Evolutionary conservation across 2,329 filamentous ascomycete genomes (phyloP), one percentile per base, ranked within the genome.

Genomic region (Phialophora macrospora): DNA sequence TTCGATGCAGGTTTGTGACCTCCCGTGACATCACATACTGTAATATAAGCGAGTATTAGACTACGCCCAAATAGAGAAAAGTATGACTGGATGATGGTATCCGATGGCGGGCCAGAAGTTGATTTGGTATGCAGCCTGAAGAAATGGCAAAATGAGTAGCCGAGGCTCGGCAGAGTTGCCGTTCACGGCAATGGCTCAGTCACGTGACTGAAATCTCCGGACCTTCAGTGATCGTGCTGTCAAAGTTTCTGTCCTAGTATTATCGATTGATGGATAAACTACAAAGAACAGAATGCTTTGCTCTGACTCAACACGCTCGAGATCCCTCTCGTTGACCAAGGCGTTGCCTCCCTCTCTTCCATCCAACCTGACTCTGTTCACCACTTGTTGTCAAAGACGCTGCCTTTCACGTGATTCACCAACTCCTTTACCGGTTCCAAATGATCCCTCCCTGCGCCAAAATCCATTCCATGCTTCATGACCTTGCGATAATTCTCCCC

Each of bases 401-500:
- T 78, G 8, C 83, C 82, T 54, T 80, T 73, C 3, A 84, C 77
- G 71, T 81, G 79, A 70, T 84, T 84, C 14, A 85, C 72, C 78
- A 86, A 72, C 68, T 84, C 79, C 57, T 74, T 82, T 22, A 86
- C 83, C 0, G 82, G 79, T 2, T 76, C 68, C 28, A 87, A 73
- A 56, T 80, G 71, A 38, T 79, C 78, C 2, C 72, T 74, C 9
- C 76, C 78, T 20, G 70, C 78, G 5, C 84, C 84, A 75, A 87
- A 87, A 3, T 75, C 69, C 74, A 84, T 80, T 2, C 82, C 83
- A 69, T 82, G 83, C 54, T 74, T 78, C 80, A 87, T 80, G 5
- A 86, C 81, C 60, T 76, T 74, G 28, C 85, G 77, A 71, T 85
- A 87, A 69, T 87, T 87, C 71, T 77, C 75, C 1, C 85, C 84